A percentile compares a stretch with the other conserved stretches of the same genome.
These are phyloP conservation scores for Melanopsichium pennsylvanicum DNA, from an alignment of 1,284 basidiomycete species.

Conservation along the genomic window DNA sequence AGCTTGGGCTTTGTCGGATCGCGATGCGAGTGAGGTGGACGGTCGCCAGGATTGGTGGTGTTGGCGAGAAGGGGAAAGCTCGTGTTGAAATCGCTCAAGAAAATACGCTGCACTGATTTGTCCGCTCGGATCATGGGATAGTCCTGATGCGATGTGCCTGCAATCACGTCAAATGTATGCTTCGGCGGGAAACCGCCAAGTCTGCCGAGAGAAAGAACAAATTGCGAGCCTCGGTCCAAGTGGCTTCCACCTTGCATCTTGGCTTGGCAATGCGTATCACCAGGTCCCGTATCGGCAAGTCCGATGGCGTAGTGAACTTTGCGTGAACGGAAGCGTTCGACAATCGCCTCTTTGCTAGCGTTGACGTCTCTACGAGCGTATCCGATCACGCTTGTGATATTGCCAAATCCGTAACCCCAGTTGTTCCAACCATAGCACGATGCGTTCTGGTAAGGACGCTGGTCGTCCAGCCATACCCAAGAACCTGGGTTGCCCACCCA, in stretches of 20 bases:
- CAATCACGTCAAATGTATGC: constrained; percentile 55
- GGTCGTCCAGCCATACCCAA: constrained; percentile 51
- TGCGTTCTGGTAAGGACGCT: constrained; percentile 38
- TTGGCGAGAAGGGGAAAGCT: constrained; percentile 35
- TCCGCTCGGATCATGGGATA: constrained; percentile 61
- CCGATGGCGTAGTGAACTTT: constrained; percentile 52
- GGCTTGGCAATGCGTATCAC: constrained; percentile 60
- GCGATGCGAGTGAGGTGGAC: constrained; percentile 1
- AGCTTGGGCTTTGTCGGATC: constrained; percentile 13
- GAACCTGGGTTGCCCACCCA: constrained; percentile 64
- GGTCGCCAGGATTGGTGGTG: constrained; percentile 48
- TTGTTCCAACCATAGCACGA: constrained; percentile 18
- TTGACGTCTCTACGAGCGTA: constrained; percentile 54
- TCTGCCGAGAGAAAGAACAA: constrained; percentile 39
- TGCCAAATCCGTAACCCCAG: constrained; percentile 58
- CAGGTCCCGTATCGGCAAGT: constrained; percentile 56
- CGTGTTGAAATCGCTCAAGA: constrained; percentile 45
- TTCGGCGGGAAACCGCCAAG: constrained; percentile 42
- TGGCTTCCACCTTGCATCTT: constrained; percentile 58
- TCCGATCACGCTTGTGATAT: constrained; percentile 27
- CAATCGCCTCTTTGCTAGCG: constrained; percentile 34
- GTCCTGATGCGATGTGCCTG: constrained; percentile 60
- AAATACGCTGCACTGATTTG: constrained; percentile 49
- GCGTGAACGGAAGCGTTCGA: constrained; percentile 47
- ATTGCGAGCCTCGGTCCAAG: constrained; percentile 56